phyloP scores from a whole-genome alignment of 495 filamentous ascomycete species.

The Cercophora samala region DNA sequence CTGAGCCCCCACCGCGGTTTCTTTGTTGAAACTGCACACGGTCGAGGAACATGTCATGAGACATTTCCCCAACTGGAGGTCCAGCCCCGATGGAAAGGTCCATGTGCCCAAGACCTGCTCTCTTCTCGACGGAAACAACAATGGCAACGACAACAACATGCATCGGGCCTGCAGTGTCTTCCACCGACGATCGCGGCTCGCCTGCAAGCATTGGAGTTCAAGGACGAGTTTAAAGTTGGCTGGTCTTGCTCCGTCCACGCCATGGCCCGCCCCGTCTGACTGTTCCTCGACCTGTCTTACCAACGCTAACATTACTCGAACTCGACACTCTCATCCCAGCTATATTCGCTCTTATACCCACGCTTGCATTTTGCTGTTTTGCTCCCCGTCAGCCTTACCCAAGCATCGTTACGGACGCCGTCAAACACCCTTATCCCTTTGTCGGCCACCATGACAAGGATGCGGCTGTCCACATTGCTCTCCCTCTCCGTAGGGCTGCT shows the following conservation, averaged over 20 bases:
- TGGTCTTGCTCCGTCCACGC: not conserved
- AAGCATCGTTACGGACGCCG: conserved; percentile 7
- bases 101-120: not conserved
- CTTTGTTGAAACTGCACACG: not conserved
- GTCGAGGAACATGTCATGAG: not conserved
- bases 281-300: not conserved
- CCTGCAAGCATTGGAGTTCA: not conserved
- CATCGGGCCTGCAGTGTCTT: not conserved
- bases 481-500: conserved; percentile 16
- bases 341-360: not conserved
- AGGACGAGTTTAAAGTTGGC: conserved; percentile 2
- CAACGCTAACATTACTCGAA: not conserved
- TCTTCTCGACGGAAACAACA: conserved; percentile 1
- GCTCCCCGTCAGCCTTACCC: conserved; percentile 10
- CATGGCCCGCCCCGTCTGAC: not conserved
- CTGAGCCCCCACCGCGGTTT: not conserved
- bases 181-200: not conserved
- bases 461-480: conserved; percentile 12
- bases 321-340: not conserved
- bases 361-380: not conserved
- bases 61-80: not conserved
- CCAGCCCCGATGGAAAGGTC: not conserved
- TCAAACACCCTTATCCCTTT: not conserved
- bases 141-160: not conserved
- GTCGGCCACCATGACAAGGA: conserved; percentile 7